Percentiles rank a stretch among this genome's conserved stretches.
Conservation (phyloP, 2,329 filamentous ascomycete genomes). For the Stemphylium lycopersici region DNA sequence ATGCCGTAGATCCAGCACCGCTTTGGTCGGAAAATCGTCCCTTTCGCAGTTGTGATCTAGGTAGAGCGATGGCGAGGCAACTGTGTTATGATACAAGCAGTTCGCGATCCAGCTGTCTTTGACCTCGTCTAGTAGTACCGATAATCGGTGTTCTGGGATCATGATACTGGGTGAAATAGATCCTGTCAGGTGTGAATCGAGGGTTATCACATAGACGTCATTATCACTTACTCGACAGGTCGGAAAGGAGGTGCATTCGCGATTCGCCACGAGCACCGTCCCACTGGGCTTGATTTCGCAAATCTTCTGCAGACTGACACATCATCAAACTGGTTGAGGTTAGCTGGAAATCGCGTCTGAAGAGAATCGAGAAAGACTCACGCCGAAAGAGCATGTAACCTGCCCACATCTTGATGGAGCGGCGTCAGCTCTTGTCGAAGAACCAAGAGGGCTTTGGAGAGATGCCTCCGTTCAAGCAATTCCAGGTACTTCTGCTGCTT, state of each 20-base stretch:
- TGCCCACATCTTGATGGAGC: constrained; percentile 75
- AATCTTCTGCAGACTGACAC: constrained; percentile 78
- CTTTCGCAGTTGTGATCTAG: constrained; percentile 84
- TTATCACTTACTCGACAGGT: constrained; percentile 74
- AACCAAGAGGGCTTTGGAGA: constrained; percentile 77
- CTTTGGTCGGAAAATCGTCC: constrained; percentile 76
- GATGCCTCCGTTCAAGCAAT: constrained; percentile 77
- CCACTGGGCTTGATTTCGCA: constrained; percentile 80
- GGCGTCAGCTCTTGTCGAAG: constrained; percentile 87
- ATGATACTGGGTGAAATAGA: constrained; percentile 96
- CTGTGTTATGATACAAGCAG: constrained; percentile 88
- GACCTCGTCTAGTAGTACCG: constrained; percentile 78
- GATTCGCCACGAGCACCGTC: constrained; percentile 80
- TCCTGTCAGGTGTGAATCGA: constrained; percentile 56
- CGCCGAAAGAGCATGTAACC: constrained; percentile 82
- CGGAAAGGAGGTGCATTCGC: constrained; percentile 74
- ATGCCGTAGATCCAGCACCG: constrained; percentile 71
- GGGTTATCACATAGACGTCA: background rate
- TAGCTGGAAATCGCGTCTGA: constrained; percentile 18
- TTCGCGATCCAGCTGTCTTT: constrained; percentile 82
- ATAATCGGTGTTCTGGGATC: constrained; percentile 90
- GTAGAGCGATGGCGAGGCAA: constrained; percentile 80
- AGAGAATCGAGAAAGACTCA: constrained; percentile 38
- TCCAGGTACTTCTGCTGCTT: constrained; percentile 96
- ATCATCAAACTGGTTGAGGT: constrained; percentile 73